Base-by-base conservation (phyloP, 1,284 basidiomycete species). In the Ceratobasidium sp. region DNA sequence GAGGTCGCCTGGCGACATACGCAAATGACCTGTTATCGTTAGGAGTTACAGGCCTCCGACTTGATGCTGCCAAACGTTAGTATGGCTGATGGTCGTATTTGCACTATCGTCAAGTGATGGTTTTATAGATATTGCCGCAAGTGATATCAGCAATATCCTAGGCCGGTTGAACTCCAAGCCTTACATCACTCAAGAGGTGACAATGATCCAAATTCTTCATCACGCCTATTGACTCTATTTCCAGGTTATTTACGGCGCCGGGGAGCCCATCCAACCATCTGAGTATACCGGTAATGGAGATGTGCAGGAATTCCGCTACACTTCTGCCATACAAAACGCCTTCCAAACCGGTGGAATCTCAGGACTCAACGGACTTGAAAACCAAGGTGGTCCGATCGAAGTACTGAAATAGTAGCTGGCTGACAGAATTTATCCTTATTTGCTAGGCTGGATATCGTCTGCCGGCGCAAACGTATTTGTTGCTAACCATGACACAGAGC, bases 401-500 rank as follows among this genome's bases (percentile, higher is more conserved):
- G n/a, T n/a, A n/a, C n/a, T n/a, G n/a, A n/a, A n/a, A n/a, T n/a
- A n/a, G n/a, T n/a, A 1, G 34, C 45, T 39, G 64, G n/a, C 43
- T 23, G n/a, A n/a, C n/a, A n/a, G n/a, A n/a, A n/a, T n/a, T n/a
- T n/a, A n/a, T n/a, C n/a, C n/a, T n/a, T n/a, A 45, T 12, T 18
- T 16, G 69, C 2, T 59, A 87, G 88, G 87, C 9, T 90, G 10
- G 90, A 81, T 90, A 1, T 43, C 84, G 0, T 83, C 87, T 8
- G 79, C 78, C 0, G 76, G 78, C 34, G 89, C 89, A 0, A 91
- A 91, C 75, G 85, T 88, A 18, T 90, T 91, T 74, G 88, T 91
- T 0, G 89, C 85, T 0, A 89, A 91, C 76, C 89, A 90, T 74
- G 89, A 91, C 76, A 90, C 88, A 0, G 89, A 90, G 78, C 80